Evolutionary conservation across 1,284 basidiomycete species (phyloP), one percentile per base, ranked within the genome.

Genomic region (Moesziomyces globuligerus): DNA sequence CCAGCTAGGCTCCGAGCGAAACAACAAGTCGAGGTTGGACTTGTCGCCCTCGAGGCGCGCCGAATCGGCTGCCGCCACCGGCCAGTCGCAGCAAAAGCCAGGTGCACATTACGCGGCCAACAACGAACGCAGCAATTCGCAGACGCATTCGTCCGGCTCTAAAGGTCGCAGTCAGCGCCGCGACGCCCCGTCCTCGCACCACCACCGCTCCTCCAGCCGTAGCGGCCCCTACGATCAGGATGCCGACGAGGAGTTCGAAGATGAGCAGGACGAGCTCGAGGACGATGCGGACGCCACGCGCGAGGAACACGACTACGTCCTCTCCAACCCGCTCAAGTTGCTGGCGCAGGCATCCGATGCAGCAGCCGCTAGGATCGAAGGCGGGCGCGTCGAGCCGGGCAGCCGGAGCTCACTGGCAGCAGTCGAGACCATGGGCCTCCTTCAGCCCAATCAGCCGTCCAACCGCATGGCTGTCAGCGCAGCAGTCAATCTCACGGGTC

Each of bases 301-400:
- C 17, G 60, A 69, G 28, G 65, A 74, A 32, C 62, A 75, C 28
- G 69, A 66, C 29, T 72, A 76, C 23, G 76, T 78, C 20, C 54
- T 78, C 6, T 75, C 74, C 25, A 76, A 71, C 23, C 76, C 76
- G 32, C 72, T 78, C 42, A 66, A 68, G 36, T 50, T 78, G 32
- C 59, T 78, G 3, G 76, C 76, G 0, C 72, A 78, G 48, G 76
- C 76, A 1, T 75, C 73, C 3, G 72, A 69, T 39, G 74, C 74
- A 24, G 74, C 74, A 24, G 70, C 70, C 20, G 64, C 59, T 17
- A 53, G 60, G 37, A 71, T 72, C 29, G 62, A 64, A 21, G 59
- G 62, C 40, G 61, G 72, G 5, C 39, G 57, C 10, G 56, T 65
- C 46, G 74, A 65, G 18, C 39, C 62, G 2, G 55, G 53, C 55